These are phyloP conservation scores for Penicillium occitanis DNA, from an alignment of 2,329 filamentous ascomycete species.

Conservation along the genomic window DNA sequence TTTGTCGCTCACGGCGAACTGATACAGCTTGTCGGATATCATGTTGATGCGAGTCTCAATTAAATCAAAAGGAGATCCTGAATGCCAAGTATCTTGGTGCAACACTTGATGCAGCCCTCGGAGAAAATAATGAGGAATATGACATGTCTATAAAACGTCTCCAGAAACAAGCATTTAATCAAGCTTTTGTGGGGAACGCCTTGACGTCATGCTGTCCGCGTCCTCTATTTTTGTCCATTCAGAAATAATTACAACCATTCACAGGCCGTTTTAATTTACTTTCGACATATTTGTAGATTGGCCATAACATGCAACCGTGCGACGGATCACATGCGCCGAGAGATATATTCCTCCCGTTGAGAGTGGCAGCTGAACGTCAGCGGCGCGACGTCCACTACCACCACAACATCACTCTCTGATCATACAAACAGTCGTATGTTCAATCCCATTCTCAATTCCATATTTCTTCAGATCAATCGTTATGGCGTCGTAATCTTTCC, in stretches of 20 bases:
- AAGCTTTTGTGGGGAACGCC: slow-evolving; percentile 20
- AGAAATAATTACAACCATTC: background rate
- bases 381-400: background rate
- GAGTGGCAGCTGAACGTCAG: background rate
- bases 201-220: slow-evolving; percentile 16
- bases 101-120: background rate
- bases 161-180: slow-evolving; percentile 5
- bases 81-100: background rate
- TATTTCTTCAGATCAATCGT: background rate
- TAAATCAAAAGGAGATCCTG: background rate
- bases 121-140: background rate
- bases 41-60: background rate
- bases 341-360: background rate
- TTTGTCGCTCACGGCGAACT: slow-evolving; percentile 53
- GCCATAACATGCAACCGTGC: background rate
- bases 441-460: background rate
- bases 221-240: background rate
- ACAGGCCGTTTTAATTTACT: background rate
- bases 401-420: background rate
- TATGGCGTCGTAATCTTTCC: background rate
- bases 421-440: background rate
- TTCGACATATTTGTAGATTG: background rate
- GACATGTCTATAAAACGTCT: background rate
- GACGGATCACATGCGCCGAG: background rate
- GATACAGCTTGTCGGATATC: slow-evolving; percentile 37